Conservation (phyloP, 257 asterid genomes). For the Lycium barbarum region DNA sequence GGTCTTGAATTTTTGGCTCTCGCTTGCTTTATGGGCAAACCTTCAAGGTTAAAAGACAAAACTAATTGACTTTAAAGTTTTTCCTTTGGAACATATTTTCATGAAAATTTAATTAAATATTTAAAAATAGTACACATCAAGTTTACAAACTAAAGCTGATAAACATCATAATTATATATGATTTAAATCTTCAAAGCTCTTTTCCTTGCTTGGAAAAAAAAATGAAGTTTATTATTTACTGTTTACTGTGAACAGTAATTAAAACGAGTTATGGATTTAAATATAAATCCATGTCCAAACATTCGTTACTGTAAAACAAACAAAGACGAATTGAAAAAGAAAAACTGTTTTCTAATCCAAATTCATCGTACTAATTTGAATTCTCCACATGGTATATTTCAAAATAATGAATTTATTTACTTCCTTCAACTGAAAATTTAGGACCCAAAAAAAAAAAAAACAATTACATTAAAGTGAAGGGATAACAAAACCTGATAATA, state of each 20-base stretch:
- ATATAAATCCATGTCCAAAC: background rate
- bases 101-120: too few relatives aligned
- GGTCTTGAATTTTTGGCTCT: too few relatives aligned
- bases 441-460: too few relatives aligned
- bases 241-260: too few relatives aligned
- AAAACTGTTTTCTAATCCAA: background rate
- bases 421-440: background rate
- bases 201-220: background rate
- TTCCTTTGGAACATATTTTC: too few relatives aligned
- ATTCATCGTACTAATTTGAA: background rate
- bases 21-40: too few relatives aligned
- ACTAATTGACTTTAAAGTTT: too few relatives aligned
- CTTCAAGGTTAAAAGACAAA: too few relatives aligned
- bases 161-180: background rate
- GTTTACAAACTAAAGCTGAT: too few relatives aligned
- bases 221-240: too few relatives aligned
- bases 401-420: background rate
- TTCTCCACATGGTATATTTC: background rate
- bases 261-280: too few relatives aligned
- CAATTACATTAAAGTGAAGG: background rate
- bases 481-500: background rate
- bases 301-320: background rate
- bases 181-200: background rate
- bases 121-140: too few relatives aligned
- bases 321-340: accelerated